Base-by-base conservation (phyloP, 2,329 filamentous ascomycete genomes). In the Purpureocillium takamizusanense region DNA sequence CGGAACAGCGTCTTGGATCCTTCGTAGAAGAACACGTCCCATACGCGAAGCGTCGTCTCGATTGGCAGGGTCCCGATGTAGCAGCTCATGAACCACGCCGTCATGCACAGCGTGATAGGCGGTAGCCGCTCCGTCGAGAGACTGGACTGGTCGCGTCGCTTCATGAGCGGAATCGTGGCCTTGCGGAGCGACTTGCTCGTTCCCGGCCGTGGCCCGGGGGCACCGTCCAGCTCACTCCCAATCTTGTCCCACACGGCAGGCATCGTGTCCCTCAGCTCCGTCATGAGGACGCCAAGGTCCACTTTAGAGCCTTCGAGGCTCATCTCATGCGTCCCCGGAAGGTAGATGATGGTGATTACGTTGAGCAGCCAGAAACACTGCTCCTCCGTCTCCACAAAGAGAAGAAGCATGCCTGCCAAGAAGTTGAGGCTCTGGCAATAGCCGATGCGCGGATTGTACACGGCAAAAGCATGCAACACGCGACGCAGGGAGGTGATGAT, bases 361-460 rank as follows among this genome's bases (percentile, higher is more conserved):
- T 94, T 92, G 42, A 97, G 74, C 55, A 97, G 77, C 77, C 89
- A 88, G 55, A 97, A 97, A 3, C 83, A 77, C 50, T 94, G 89
- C 60, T 95, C 89, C 57, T 95, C 90, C 4, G 84, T 81, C 43
- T 75, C 77, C 53, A 95, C 80, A 57, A 97, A 95, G 3, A 97
- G 72, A 2, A 97, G 76, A 2, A 97, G 70, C 37, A 97, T 73
- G 4, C 89, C 90, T 4, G 90, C 88, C 36, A 97, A 75, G 61
- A 97, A 97, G 60, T 97, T 97, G 23, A 97, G 76, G 15, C 86
- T 94, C 58, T 97, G 90, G 54, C 90, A 97, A 60, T 97, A 97
- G 12, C 90, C 90, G 49, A 95, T 94, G 39, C 77, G 77, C 1
- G 90, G 88, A 51, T 94, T 94, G 63, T 95, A 86, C 31, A 95